phyloP scores from a whole-genome alignment of 148 eudicot genomes.

The Spergularia bocconei region DNA sequence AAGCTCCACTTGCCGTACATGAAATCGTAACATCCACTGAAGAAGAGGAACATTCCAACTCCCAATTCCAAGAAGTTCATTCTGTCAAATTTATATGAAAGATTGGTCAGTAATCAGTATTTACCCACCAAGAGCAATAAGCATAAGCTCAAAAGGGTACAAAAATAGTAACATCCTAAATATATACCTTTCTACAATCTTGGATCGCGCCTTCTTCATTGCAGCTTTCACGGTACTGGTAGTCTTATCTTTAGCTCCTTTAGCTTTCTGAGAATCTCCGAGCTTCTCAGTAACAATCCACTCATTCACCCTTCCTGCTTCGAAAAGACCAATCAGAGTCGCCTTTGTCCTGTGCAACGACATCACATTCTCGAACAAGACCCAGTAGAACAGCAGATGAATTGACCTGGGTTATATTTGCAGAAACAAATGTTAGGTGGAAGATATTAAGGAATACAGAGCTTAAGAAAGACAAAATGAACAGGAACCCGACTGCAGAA shows the following conservation, averaged over 20 bases:
- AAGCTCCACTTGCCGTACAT: constrained; percentile 69
- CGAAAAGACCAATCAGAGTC: constrained; percentile 77
- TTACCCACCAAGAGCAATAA: no score
- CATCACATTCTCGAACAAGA: constrained; percentile 96
- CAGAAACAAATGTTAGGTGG: not conserved
- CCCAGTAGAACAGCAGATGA: constrained; percentile 90
- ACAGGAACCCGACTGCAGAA: not conserved
- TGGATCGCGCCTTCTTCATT: constrained; percentile 46
- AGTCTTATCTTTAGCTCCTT: constrained; percentile 38
- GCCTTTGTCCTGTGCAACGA: constrained; percentile 96
- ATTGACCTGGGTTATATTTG: constrained; percentile 55
- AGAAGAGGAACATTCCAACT: constrained; percentile 74
- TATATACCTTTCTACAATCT: constrained; percentile 69
- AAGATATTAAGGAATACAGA: not conserved
- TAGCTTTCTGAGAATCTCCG: constrained; percentile 77
- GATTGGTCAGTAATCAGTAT: not conserved
- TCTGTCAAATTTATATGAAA: constrained; percentile 34
- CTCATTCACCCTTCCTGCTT: constrained; percentile 85
- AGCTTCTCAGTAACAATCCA: constrained; percentile 99
- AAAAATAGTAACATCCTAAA: no score
- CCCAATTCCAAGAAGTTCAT: constrained; percentile 68
- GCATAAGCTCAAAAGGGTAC: no score
- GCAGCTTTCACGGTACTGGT: constrained; percentile 37
- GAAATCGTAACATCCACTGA: constrained; percentile 71
- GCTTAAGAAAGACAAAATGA: not conserved